Evolutionary conservation across 495 filamentous ascomycete species (phyloP).

Genomic region (Aspergillus indologenus): DNA sequence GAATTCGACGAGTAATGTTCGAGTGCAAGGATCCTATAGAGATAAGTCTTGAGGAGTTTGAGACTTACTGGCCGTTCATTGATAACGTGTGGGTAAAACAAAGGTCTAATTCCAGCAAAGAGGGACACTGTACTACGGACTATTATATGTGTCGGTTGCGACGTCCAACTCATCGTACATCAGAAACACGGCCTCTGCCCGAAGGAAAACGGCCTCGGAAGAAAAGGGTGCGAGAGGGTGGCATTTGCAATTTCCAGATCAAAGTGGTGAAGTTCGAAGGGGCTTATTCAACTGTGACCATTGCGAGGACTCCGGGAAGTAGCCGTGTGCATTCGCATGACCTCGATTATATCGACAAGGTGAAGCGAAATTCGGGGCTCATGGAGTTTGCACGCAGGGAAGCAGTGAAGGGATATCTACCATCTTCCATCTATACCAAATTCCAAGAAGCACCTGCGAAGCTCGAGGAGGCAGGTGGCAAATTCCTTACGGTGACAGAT

Average conservation of each 20-base stretch:
- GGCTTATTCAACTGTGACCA: conserved; percentile 43
- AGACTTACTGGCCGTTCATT: conserved; percentile 54
- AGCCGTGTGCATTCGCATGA: conserved; percentile 46
- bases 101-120: conserved; percentile 48
- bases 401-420: conserved; percentile 50
- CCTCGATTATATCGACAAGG: conserved; percentile 49
- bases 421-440: conserved; percentile 51
- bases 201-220: conserved; percentile 51
- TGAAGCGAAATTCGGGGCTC: conserved; percentile 51
- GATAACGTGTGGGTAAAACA: conserved; percentile 56
- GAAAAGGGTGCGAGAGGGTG: conserved; percentile 49
- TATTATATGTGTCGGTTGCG: conserved; percentile 53
- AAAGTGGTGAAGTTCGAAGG: conserved; percentile 50
- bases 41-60: conserved; percentile 48
- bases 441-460: conserved; percentile 48
- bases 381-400: conserved; percentile 51
- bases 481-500: conserved; percentile 49
- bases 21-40: conserved; percentile 53
- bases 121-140: conserved; percentile 48
- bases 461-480: conserved; percentile 48
- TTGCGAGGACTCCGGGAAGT: conserved; percentile 41
- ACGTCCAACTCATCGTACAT: conserved; percentile 40
- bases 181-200: conserved; percentile 44
- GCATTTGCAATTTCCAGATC: conserved; percentile 51
- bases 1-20: conserved; percentile 47